phyloP scores from a whole-genome alignment of 228 moss, liverwort and hornwort species.

The Sphagnum magellanicum region DNA sequence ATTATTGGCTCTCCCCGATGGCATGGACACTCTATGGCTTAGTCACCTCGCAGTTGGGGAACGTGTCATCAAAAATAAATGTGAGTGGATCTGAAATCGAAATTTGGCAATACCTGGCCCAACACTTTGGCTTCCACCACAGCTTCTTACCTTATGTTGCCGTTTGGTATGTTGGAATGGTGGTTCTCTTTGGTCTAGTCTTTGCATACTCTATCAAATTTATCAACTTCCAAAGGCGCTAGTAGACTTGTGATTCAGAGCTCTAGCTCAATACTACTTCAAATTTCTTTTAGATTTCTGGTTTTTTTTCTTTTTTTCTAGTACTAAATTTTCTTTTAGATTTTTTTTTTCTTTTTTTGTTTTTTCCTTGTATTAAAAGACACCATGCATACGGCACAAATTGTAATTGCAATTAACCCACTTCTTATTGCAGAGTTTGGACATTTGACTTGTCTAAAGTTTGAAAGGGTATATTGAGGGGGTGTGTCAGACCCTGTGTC shows the following conservation, averaged over 20 bases:
- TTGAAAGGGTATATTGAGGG: too few species aligned
- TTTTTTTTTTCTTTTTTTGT: too few species aligned
- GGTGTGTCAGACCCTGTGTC: too few species aligned
- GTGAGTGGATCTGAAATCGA: conserved; percentile 8
- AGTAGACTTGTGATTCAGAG: not conserved
- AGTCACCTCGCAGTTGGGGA: conserved; percentile 72
- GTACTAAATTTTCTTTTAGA: too few species aligned
- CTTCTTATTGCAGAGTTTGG: too few species aligned
- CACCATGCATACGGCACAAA: too few species aligned
- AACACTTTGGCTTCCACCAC: conserved; percentile 61
- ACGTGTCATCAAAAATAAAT: conserved; percentile 29
- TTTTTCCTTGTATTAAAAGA: too few species aligned
- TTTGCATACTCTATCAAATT: conserved; percentile 77
- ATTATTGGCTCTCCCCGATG: conserved; percentile 81
- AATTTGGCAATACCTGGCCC: conserved; percentile 28
- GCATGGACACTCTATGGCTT: conserved; percentile 92
- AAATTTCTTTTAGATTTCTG: too few species aligned
- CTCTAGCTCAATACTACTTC: too few species aligned
- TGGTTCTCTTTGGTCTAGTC: conserved; percentile 60
- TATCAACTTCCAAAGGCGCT: conserved; percentile 88
- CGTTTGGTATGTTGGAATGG: conserved; percentile 56
- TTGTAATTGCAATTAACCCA: too few species aligned
- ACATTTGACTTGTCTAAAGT: too few species aligned
- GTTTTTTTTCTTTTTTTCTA: too few species aligned
- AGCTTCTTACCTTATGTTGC: conserved; percentile 64